Evolutionary conservation across 768 basidiomycete species (phyloP).

Genomic region (Ramaria rubella): DNA sequence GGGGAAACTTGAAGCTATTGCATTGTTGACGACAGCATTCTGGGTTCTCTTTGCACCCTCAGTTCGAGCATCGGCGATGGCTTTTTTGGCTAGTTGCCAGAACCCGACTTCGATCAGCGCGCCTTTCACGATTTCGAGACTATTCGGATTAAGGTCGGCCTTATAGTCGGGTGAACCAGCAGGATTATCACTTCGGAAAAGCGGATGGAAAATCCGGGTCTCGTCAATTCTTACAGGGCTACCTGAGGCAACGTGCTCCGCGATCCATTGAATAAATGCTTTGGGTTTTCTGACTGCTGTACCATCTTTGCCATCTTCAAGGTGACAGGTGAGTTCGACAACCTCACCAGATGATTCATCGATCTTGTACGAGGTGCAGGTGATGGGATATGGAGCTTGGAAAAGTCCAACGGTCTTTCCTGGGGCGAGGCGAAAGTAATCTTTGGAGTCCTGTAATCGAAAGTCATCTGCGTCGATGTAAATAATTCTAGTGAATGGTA

Average conservation of each 20-base stretch:
- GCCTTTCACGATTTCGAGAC: constrained; percentile 69
- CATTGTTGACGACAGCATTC: constrained; percentile 47
- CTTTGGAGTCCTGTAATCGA: constrained; percentile 80
- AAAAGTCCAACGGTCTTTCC: constrained; percentile 97
- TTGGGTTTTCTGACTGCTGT: constrained; percentile 70
- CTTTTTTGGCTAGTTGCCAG: constrained; percentile 69
- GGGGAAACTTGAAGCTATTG: constrained; percentile 26
- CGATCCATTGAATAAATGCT: constrained; percentile 96
- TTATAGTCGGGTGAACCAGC: constrained; percentile 65
- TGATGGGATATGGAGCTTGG: constrained; percentile 87
- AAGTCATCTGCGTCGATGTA: constrained; percentile 96
- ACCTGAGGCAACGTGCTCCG: constrained; percentile 67
- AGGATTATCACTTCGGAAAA: constrained; percentile 95
- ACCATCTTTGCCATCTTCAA: constrained; percentile 58
- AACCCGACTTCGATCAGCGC: constrained; percentile 89
- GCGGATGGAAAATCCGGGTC: constrained; percentile 82
- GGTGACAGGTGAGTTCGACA: constrained; percentile 66
- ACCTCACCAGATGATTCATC: constrained; percentile 69
- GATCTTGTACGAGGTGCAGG: constrained; percentile 82
- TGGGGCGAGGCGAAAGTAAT: constrained; percentile 96
- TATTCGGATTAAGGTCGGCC: constrained; percentile 76
- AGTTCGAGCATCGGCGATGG: constrained; percentile 54
- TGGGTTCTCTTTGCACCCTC: constrained; percentile 60
- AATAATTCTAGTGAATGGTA: constrained; percentile 82
- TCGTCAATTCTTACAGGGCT: constrained; percentile 85